Base-by-base conservation (phyloP, 2,329 filamentous ascomycete genomes). In the Cryoendolithus antarcticus region DNA sequence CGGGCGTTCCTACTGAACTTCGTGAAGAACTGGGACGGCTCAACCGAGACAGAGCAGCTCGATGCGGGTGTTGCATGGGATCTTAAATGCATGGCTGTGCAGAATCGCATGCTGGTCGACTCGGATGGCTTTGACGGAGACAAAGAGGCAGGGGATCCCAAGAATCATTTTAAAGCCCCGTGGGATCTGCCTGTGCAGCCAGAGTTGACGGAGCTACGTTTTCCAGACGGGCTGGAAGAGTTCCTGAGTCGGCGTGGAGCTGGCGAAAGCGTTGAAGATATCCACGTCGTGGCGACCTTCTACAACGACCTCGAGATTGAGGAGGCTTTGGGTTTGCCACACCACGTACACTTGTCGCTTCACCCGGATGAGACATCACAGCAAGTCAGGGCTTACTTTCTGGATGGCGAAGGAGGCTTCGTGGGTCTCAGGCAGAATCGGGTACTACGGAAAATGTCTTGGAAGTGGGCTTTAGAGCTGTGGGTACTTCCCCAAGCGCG, bases 401-500 rank as follows among this genome's bases (percentile, higher is more conserved):
- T 32, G 4, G 4, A 33, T 8, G 39, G 39, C 11, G 30, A 34
- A 19, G 34, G 10, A 2, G 21, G 28, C n/a, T 40, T 40, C 9
- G 34, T 10, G 19, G 39, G 39, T 12, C 34, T 41, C 7, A 32
- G 30, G 11, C 19, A 32, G 6, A 29, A 36, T 15, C 29, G 30
- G 10, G 10, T 21, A 21, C 34, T 41, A 5, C 7, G 12, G 9
- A 13, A 28, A 12, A 27, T 27, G 3, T 4, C 24, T 6, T 27
- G 24, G 24, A 13, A 30, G 10, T 41, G 39, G 39, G 21, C 27
- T 30, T 31, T 41, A 5, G 39, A 41, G 34, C n/a, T 41, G 4
- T 41, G 39, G 39, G 30, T 41, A 10, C 34, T 41, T 9, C 39
- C 39, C 10, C 39, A 41, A 9, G 9, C 29, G 12, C 11, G 32